Conservation (phyloP, 345 rosid genomes). For the Sisymbrium irio region DNA sequence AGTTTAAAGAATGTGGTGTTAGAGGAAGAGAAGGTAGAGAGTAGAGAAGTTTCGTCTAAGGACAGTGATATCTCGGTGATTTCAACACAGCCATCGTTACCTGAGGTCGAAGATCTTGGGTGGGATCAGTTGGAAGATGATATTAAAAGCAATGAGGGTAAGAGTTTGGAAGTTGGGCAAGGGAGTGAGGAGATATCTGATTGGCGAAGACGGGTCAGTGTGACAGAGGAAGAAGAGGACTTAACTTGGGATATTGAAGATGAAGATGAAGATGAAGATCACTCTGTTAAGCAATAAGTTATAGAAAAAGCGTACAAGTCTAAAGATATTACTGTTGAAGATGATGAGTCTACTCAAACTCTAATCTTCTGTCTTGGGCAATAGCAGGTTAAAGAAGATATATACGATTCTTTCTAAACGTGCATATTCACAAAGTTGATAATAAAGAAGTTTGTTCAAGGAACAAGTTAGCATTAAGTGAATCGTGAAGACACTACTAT, state of each 20-base stretch:
- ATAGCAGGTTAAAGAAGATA: background rate
- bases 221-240: conserved; percentile 61
- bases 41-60: conserved; percentile 45
- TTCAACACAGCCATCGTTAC: conserved; percentile 52
- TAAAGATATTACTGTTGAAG: background rate
- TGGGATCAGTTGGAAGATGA: conserved; percentile 85
- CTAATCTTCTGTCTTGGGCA: background rate
- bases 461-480: background rate
- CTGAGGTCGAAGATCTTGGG: conserved; percentile 64
- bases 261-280: conserved; percentile 33
- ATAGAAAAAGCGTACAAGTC: background rate
- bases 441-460: background rate
- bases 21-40: conserved; percentile 36
- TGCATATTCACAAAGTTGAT: background rate
- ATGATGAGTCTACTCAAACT: background rate
- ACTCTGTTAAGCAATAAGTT: conserved; percentile 25
- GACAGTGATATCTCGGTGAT: conserved; percentile 68
- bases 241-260: conserved; percentile 89
- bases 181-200: conserved; percentile 40
- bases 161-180: conserved; percentile 23
- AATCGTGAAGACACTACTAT: background rate
- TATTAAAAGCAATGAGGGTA: conserved; percentile 45
- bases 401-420: background rate
- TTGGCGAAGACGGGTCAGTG: conserved; percentile 47
- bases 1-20: conserved; percentile 23